Percentiles rank a stretch among this genome's conserved stretches.
Evolutionary conservation across 805 yeast species (phyloP).

Genomic region (Kurtzmaniella cleridarum): DNA sequence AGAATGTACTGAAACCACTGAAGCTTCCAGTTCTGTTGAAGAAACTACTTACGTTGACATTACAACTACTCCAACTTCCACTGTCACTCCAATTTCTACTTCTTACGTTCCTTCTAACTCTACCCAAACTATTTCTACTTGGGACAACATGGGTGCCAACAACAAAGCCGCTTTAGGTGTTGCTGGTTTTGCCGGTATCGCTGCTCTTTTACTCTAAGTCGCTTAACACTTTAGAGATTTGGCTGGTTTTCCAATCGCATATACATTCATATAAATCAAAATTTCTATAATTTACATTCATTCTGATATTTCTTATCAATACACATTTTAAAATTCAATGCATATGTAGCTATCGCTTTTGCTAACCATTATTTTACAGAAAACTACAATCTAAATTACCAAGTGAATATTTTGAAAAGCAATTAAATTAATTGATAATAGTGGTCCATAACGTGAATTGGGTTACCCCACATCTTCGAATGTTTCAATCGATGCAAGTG

Average conservation of each 20-base stretch:
- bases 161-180: slow-evolving; percentile 14
- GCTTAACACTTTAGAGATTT: background rate
- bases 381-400: too few relatives aligned
- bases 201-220: slow-evolving; percentile 20
- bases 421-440: too few relatives aligned
- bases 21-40: slow-evolving; percentile 41
- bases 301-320: slow-evolving; percentile 94
- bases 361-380: too few relatives aligned
- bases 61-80: slow-evolving; percentile 35
- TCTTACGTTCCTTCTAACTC: slow-evolving; percentile 13
- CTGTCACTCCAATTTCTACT: slow-evolving; percentile 30
- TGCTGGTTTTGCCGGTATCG: slow-evolving; percentile 36
- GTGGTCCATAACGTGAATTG: too few relatives aligned
- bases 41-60: slow-evolving; percentile 32
- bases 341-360: too few relatives aligned
- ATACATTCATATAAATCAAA: background rate
- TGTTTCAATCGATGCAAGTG: too few relatives aligned
- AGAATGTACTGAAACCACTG: too few relatives aligned
- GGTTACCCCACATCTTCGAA: too few relatives aligned
- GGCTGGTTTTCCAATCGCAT: background rate
- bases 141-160: slow-evolving; percentile 1
- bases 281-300: slow-evolving; percentile 52
- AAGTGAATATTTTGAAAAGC: too few relatives aligned
- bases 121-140: slow-evolving; percentile 7
- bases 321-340: slow-evolving; percentile 71